phyloP scores from a whole-genome alignment of 257 asterid genomes.

The Solanum tarapatanum region DNA sequence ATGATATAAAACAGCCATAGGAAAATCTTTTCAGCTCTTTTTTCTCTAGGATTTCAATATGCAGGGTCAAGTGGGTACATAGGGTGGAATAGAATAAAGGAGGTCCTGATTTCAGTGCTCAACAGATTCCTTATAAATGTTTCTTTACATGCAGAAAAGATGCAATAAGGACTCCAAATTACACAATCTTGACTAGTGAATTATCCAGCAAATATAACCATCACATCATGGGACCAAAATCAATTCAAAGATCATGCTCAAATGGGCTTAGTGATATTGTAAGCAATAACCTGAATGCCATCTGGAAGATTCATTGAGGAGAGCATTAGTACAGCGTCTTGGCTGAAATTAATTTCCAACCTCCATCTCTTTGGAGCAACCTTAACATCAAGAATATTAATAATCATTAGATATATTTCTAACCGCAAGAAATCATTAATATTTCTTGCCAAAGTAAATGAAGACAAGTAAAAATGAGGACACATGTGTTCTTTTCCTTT shows the following conservation, averaged over 20 bases:
- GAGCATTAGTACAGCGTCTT: constrained; percentile 91
- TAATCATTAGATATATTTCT: not conserved
- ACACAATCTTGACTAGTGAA: not conserved
- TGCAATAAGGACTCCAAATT: not conserved
- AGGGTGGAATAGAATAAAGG: not conserved
- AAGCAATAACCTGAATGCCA: constrained; percentile 73
- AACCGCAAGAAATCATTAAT: not conserved
- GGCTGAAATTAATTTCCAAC: constrained; percentile 80
- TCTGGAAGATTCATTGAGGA: constrained; percentile 94
- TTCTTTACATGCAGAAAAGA: not conserved
- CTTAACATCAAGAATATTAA: constrained; percentile 18
- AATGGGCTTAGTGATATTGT: not conserved
- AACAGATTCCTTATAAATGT: not conserved
- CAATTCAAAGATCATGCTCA: not conserved
- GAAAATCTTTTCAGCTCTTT: not conserved
- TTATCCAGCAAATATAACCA: not conserved
- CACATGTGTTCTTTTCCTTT: not conserved
- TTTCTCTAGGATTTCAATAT: not conserved
- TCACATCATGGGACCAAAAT: not conserved
- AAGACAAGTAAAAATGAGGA: not conserved
- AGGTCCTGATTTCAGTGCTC: not conserved
- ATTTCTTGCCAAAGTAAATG: not conserved
- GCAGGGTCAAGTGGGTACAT: not conserved
- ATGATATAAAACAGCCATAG: not conserved
- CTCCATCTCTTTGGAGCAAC: constrained; percentile 96